These are phyloP conservation scores for Malus hybrid DNA, from an alignment of 331 rosid genomes.

Conservation along the genomic window DNA sequence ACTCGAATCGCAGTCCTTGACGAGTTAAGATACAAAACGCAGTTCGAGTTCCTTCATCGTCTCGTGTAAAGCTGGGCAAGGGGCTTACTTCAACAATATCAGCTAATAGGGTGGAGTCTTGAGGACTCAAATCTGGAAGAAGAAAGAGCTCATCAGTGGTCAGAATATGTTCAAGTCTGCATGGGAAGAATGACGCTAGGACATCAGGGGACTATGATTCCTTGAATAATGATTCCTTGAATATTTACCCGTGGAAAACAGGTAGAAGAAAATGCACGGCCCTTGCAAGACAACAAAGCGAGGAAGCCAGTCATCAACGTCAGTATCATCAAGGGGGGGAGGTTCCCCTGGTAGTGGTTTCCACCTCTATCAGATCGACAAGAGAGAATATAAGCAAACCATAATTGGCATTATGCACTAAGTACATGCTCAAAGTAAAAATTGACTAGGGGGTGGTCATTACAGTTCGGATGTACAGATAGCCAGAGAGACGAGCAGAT, in stretches of 20 bases:
- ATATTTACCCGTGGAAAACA: constrained; percentile 61
- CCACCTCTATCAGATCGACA: constrained; percentile 58
- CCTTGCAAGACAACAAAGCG: constrained; percentile 94
- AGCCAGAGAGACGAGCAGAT: constrained; percentile 87
- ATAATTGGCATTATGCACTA: neutral
- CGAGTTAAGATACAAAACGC: constrained; percentile 71
- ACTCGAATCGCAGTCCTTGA: constrained; percentile 76
- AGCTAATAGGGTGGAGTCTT: constrained; percentile 78
- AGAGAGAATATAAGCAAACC: constrained; percentile 1
- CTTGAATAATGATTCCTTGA: neutral
- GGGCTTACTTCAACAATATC: constrained; percentile 65
- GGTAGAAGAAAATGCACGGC: constrained; percentile 64
- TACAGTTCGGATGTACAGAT: constrained; percentile 85
- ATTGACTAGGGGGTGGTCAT: constrained; percentile 7
- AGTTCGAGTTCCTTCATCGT: constrained; percentile 45
- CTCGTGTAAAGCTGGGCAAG: constrained; percentile 57
- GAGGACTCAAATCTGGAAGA: constrained; percentile 86
- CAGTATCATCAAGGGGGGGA: constrained; percentile 79
- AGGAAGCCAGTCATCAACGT: constrained; percentile 93
- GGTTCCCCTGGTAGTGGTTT: constrained; percentile 90
- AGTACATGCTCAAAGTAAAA: constrained; percentile 5
- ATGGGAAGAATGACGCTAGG: neutral
- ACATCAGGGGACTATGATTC: neutral
- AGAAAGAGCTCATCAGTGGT: constrained; percentile 21
- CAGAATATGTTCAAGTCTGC: constrained; percentile 1